phyloP scores from a whole-genome alignment of 2,329 filamentous ascomycete genomes.

The Neopestalotiopsis sp. region DNA sequence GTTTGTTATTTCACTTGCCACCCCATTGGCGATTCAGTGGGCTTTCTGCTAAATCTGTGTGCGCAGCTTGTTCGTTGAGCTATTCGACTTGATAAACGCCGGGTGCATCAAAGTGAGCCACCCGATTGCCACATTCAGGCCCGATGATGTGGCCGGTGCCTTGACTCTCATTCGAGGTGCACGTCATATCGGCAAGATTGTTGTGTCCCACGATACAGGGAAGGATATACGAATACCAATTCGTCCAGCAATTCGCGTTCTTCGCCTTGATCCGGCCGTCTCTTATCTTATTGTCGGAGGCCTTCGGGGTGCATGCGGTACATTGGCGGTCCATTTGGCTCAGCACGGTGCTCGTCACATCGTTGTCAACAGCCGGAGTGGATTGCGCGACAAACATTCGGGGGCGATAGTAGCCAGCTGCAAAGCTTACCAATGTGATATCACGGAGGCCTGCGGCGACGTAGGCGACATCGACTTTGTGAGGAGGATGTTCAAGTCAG shows the following conservation, averaged over 20 bases:
- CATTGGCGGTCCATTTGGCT: slow-evolving; percentile 34
- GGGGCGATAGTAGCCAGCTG: no score
- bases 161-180: slow-evolving; percentile 42
- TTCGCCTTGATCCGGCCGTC: slow-evolving; percentile 15
- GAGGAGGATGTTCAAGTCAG: slow-evolving; percentile 31
- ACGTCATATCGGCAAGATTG: slow-evolving; percentile 42
- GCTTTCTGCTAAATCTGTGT: no score
- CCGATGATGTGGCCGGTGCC: slow-evolving; percentile 31
- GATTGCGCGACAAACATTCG: slow-evolving; percentile 26
- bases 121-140: slow-evolving; percentile 28
- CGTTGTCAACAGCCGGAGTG: slow-evolving; percentile 35
- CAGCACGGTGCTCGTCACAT: slow-evolving; percentile 36
- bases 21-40: no score
- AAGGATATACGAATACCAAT: not conserved
- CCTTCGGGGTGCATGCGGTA: slow-evolving; percentile 38
- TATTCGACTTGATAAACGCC: slow-evolving; percentile 21
- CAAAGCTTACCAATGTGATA: not conserved
- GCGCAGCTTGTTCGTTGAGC: slow-evolving; percentile 18
- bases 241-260: not conserved
- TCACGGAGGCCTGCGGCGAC: slow-evolving; percentile 21
- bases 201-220: slow-evolving; percentile 17
- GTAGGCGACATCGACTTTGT: slow-evolving; percentile 31
- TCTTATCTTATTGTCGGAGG: slow-evolving; percentile 40
- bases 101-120: slow-evolving; percentile 23
- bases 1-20: no score